Percentiles rank a stretch among this genome's conserved stretches.
These are phyloP conservation scores for Magnolia kwangsiensis DNA, from an alignment of 164 flowering plant genomes.

Conservation along the genomic window DNA sequence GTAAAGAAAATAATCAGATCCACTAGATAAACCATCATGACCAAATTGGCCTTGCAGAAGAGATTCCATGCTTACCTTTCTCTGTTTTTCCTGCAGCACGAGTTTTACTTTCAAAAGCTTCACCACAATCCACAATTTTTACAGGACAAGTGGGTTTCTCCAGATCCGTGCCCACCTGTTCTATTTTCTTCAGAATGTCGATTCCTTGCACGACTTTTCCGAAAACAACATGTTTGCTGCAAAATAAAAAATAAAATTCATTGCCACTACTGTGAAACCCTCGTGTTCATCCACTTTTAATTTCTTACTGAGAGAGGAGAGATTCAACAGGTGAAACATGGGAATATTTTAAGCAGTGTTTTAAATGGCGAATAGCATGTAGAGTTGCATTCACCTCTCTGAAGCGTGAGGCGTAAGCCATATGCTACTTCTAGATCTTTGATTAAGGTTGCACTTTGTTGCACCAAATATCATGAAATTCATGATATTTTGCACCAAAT, in stretches of 20 bases:
- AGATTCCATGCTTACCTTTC: neutral
- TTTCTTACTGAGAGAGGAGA: no score
- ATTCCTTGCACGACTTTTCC: conserved; percentile 80
- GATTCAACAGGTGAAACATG: no score
- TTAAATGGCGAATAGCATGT: no score
- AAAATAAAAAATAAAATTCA: neutral
- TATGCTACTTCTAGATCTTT: no score
- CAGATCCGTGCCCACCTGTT: conserved; percentile 54
- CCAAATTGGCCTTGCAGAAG: neutral
- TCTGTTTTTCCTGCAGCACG: conserved; percentile 4
- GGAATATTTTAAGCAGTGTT: no score
- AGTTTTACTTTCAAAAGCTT: conserved; percentile 48
- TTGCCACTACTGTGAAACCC: no score
- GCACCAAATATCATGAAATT: no score
- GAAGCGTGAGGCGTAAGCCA: no score
- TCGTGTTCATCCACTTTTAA: no score
- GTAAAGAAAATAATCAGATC: neutral
- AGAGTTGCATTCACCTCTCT: no score
- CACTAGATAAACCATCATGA: neutral
- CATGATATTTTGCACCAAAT: no score
- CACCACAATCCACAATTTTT: conserved; percentile 80
- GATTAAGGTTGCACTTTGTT: no score
- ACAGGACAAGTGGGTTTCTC: conserved; percentile 59
- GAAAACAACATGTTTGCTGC: conserved; percentile 76
- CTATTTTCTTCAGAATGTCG: conserved; percentile 66